Evolutionary conservation across 768 basidiomycete species (phyloP).

Genomic region (Tephrocybe rancida): DNA sequence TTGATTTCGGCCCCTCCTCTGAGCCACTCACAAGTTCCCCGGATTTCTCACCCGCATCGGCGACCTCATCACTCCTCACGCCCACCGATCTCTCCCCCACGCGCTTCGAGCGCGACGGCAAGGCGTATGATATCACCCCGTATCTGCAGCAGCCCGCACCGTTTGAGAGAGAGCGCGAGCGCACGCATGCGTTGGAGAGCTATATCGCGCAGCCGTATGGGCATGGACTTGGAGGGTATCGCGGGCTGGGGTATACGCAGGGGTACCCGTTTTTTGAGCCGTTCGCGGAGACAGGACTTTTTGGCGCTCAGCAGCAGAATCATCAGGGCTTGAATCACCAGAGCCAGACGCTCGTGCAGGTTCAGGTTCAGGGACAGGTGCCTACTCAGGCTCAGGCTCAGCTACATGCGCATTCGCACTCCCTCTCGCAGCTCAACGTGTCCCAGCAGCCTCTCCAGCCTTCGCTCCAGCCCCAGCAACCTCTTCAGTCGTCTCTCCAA

Average conservation of each 20-base stretch:
- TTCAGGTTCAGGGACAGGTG: background rate
- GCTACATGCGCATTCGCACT: too few species aligned
- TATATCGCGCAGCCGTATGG: slow-evolving; percentile 10
- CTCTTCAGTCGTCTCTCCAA: too few species aligned
- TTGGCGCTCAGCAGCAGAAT: slow-evolving; percentile 21
- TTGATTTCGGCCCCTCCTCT: slow-evolving; percentile 31
- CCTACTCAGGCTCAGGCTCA: background rate
- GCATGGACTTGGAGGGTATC: background rate
- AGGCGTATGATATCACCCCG: slow-evolving; percentile 40
- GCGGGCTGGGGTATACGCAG: background rate
- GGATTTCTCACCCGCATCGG: slow-evolving; percentile 75
- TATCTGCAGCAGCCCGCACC: slow-evolving; percentile 31
- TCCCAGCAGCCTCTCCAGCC: too few species aligned
- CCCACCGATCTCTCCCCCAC: slow-evolving; percentile 76
- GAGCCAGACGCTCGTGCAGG: background rate
- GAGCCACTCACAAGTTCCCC: slow-evolving; percentile 57
- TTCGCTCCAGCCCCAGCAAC: too few species aligned
- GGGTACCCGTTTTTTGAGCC: slow-evolving; percentile 53
- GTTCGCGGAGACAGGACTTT: slow-evolving; percentile 41
- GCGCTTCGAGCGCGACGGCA: slow-evolving; percentile 56
- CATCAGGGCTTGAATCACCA: background rate
- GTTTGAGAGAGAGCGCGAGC: slow-evolving; percentile 39
- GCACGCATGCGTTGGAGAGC: slow-evolving; percentile 16
- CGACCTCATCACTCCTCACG: slow-evolving; percentile 69
- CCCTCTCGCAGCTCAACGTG: too few species aligned